phyloP scores from a whole-genome alignment of 1,284 basidiomycete species.

The Albatrellus sp. region DNA sequence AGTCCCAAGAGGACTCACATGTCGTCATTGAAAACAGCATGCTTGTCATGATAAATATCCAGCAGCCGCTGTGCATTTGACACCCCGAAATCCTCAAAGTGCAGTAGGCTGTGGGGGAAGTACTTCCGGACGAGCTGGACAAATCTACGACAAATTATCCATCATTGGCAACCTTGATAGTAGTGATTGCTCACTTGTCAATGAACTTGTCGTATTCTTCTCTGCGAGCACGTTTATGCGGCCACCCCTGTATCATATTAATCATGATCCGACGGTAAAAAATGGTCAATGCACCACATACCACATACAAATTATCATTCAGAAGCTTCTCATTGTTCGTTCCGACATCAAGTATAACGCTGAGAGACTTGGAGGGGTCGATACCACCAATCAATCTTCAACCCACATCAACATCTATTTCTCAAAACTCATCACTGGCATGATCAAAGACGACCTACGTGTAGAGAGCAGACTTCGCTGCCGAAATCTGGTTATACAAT shows the following conservation, averaged over 20 bases:
- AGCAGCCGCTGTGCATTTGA: too few relatives aligned
- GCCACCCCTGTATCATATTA: slow-evolving; percentile 43
- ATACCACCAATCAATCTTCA: slow-evolving; percentile 67
- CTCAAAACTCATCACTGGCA: background rate
- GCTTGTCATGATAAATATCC: too few relatives aligned
- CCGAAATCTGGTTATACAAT: slow-evolving; percentile 47
- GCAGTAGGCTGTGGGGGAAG: too few relatives aligned
- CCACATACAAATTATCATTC: slow-evolving; percentile 54
- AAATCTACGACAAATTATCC: too few relatives aligned
- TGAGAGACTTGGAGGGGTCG: slow-evolving; percentile 55
- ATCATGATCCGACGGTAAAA: background rate
- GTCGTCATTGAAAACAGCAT: too few relatives aligned
- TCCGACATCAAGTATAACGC: slow-evolving; percentile 67
- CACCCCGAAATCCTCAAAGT: too few relatives aligned
- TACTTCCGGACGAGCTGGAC: too few relatives aligned
- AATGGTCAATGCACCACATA: slow-evolving; percentile 31
- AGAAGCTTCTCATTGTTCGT: slow-evolving; percentile 60
- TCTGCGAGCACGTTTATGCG: slow-evolving; percentile 46
- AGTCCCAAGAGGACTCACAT: background rate
- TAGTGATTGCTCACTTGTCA: slow-evolving; percentile 39
- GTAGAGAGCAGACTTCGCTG: slow-evolving; percentile 82
- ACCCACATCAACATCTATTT: background rate
- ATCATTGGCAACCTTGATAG: too few relatives aligned
- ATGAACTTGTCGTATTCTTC: slow-evolving; percentile 57
- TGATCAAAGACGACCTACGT: too few relatives aligned